These are phyloP conservation scores for Begonia loranthoides DNA, from an alignment of 306 rosid genomes.

Conservation along the genomic window DNA sequence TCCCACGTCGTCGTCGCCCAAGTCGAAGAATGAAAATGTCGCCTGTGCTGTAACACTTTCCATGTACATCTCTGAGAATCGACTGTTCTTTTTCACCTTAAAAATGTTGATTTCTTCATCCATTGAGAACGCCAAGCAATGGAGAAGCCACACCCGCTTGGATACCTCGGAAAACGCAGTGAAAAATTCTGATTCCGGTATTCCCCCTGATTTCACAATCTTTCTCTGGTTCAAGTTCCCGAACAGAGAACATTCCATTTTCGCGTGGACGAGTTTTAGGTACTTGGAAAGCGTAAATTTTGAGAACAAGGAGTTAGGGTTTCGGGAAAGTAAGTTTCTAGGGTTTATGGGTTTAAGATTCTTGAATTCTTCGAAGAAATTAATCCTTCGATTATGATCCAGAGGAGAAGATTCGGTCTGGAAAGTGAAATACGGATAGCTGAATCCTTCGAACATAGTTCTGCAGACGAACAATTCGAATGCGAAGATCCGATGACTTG, in stretches of 20 bases:
- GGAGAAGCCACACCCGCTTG: constrained; percentile 65
- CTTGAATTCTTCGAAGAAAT: constrained; percentile 52
- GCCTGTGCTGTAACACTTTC: constrained; percentile 39
- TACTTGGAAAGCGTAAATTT: constrained; percentile 55
- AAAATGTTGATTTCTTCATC: constrained; percentile 38
- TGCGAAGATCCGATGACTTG: constrained; percentile 36
- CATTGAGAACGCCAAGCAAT: constrained; percentile 55
- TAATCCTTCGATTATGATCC: constrained; percentile 6
- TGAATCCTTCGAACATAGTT: constrained; percentile 71
- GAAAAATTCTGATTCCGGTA: constrained; percentile 70
- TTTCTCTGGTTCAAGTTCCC: constrained; percentile 83
- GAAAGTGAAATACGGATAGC: constrained; percentile 27
- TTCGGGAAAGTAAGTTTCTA: constrained; percentile 26
- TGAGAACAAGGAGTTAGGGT: constrained; percentile 42
- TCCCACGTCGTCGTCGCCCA: constrained; percentile 9
- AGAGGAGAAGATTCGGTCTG: constrained; percentile 13
- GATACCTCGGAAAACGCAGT: constrained; percentile 67
- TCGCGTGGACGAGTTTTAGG: constrained; percentile 61
- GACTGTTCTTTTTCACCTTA: constrained; percentile 48
- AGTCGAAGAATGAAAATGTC: constrained; percentile 18
- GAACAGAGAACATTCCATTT: constrained; percentile 91
- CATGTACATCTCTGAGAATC: constrained; percentile 94
- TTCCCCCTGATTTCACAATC: constrained; percentile 48
- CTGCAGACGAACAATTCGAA: constrained; percentile 67
- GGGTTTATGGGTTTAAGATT: constrained; percentile 34